Conservation (phyloP, 129 eudicot species). For the Ambrosia artemisiifolia region DNA sequence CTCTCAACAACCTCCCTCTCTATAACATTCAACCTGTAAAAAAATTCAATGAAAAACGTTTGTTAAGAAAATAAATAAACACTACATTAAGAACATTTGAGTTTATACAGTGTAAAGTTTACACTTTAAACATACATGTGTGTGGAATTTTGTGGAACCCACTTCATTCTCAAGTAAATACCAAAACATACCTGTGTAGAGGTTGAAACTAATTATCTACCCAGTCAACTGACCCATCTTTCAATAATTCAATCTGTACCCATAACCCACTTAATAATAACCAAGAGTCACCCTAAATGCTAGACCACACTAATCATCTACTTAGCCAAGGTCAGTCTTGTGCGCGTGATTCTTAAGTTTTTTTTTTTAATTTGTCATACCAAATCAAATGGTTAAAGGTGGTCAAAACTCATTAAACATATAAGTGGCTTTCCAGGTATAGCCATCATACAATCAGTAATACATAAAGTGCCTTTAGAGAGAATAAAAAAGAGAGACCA, state of each 20-base stretch:
- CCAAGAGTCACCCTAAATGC: not conserved
- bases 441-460: too few relatives aligned
- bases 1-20: slow-evolving; percentile 43
- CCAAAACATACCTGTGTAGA: too few relatives aligned
- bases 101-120: slow-evolving; percentile 30
- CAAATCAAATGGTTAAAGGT: not conserved
- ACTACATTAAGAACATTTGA: not conserved
- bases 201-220: not conserved
- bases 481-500: too few relatives aligned
- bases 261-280: not conserved
- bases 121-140: too few relatives aligned
- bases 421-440: too few relatives aligned
- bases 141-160: too few relatives aligned
- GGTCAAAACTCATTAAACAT: not conserved
- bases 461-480: too few relatives aligned
- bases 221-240: not conserved
- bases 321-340: not conserved
- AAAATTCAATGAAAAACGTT: not conserved
- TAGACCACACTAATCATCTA: not conserved
- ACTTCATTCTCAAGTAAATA: too few relatives aligned
- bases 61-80: not conserved
- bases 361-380: not conserved
- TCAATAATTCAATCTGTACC: not conserved
- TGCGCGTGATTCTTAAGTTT: not conserved
- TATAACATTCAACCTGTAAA: slow-evolving; percentile 66